Evolutionary conservation across 129 eudicot genomes (phyloP).

Genomic region (Pittosporum tobira): DNA sequence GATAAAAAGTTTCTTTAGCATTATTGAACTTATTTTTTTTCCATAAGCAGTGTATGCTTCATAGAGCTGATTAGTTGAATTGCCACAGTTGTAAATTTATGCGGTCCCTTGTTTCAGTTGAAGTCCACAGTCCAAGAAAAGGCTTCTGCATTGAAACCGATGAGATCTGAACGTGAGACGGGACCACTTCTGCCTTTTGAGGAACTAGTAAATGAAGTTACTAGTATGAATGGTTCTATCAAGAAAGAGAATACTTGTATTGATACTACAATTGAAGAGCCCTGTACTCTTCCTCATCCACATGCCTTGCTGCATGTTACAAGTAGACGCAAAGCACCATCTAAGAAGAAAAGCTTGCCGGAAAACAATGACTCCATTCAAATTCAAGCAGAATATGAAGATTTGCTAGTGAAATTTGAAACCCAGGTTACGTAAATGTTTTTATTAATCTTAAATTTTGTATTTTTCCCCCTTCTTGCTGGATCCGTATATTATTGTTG

Average conservation of each 20-base stretch:
- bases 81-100: not conserved
- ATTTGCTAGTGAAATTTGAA: conserved; percentile 52
- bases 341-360: conserved; percentile 52
- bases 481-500: not conserved
- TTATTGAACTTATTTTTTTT: not conserved
- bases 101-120: conserved; percentile 30
- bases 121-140: conserved; percentile 33
- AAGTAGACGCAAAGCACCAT: conserved; percentile 59
- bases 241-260: conserved; percentile 26
- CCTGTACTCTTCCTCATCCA: conserved; percentile 56
- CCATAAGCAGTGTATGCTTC: too few species aligned
- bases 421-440: conserved; percentile 41
- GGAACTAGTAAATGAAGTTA: conserved; percentile 60
- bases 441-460: not conserved
- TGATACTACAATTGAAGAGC: conserved; percentile 19
- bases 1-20: not conserved
- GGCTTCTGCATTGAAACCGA: conserved; percentile 43
- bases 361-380: conserved; percentile 51
- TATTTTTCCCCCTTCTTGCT: not conserved
- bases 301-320: conserved; percentile 69
- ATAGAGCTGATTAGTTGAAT: not conserved
- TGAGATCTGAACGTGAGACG: conserved; percentile 30
- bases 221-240: conserved; percentile 17
- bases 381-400: conserved; percentile 63
- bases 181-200: conserved; percentile 81